A percentile compares a stretch with the other conserved stretches of the same genome.
These are phyloP conservation scores for Metschnikowia sp. DNA, from an alignment of 805 yeast genomes.

Conservation along the genomic window DNA sequence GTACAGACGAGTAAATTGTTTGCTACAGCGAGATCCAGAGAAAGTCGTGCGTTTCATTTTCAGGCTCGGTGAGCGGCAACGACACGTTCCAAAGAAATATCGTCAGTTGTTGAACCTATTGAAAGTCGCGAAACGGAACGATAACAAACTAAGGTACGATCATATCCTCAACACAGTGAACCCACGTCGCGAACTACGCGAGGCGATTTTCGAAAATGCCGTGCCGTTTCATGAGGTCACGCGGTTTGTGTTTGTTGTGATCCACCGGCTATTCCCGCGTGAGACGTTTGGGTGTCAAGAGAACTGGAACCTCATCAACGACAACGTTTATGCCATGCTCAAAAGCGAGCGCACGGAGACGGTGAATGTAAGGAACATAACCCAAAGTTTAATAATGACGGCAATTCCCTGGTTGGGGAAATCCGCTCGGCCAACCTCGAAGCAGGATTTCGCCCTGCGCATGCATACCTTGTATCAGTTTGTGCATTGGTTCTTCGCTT, in stretches of 20 bases:
- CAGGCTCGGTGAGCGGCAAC: neutral
- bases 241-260: conserved; percentile 38
- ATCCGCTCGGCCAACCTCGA: conserved; percentile 23
- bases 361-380: conserved; percentile 29
- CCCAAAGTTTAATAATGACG: conserved; percentile 35
- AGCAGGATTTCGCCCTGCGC: conserved; percentile 42
- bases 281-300: conserved; percentile 49
- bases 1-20: neutral
- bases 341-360: conserved; percentile 26
- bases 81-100: conserved; percentile 4
- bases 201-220: conserved; percentile 29
- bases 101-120: conserved; percentile 1
- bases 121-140: conserved; percentile 1
- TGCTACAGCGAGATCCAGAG: neutral
- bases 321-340: conserved; percentile 2
- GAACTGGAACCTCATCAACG: conserved; percentile 29
- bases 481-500: conserved; percentile 55
- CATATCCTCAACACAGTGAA: neutral
- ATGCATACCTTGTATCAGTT: conserved; percentile 37
- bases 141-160: neutral
- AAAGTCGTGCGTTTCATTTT: neutral
- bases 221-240: conserved; percentile 35
- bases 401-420: conserved; percentile 57
- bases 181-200: neutral
- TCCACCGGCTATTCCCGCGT: conserved; percentile 49